Percentiles rank a stretch among this genome's conserved stretches.
Evolutionary conservation across 441 rosid species (phyloP).

Genomic region (Pelargonium australe): DNA sequence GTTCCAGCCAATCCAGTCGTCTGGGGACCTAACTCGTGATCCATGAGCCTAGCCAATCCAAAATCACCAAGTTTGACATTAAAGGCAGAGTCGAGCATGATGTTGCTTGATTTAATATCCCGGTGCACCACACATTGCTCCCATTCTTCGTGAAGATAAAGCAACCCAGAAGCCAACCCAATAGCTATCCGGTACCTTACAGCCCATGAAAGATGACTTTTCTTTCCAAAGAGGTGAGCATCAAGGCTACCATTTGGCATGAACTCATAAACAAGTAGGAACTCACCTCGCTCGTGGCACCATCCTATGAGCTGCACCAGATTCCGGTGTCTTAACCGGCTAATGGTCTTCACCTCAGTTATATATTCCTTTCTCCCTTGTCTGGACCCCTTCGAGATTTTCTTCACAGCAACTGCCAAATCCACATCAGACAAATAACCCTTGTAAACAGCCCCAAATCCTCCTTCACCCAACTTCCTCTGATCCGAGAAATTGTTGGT

Average conservation of each 20-base stretch:
- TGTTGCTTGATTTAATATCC: constrained; percentile 33
- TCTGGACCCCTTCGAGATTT: constrained; percentile 31
- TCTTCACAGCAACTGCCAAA: constrained; percentile 34
- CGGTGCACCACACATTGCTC: constrained; percentile 39
- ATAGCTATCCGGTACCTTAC: constrained; percentile 22
- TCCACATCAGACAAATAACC: constrained; percentile 29
- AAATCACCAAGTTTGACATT: constrained; percentile 35
- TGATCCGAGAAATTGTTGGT: neutral
- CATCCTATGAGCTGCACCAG: constrained; percentile 42
- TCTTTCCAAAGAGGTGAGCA: constrained; percentile 25
- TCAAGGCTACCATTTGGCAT: constrained; percentile 49
- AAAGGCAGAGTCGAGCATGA: constrained; percentile 34
- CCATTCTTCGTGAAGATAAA: constrained; percentile 38
- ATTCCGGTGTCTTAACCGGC: constrained; percentile 40
- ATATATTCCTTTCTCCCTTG: constrained; percentile 38
- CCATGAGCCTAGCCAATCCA: constrained; percentile 31
- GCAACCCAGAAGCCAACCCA: constrained; percentile 29
- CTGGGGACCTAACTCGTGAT: constrained; percentile 3
- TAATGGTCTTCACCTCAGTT: constrained; percentile 40
- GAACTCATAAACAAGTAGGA: constrained; percentile 38
- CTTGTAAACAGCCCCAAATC: constrained; percentile 47
- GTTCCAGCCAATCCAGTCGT: constrained; percentile 13
- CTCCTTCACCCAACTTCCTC: constrained; percentile 52
- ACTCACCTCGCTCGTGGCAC: constrained; percentile 35
- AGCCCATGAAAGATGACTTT: constrained; percentile 19